Evolutionary conservation across 192 early-diverging fungal species (phyloP), one percentile per base, ranked within the genome.

Genomic region (Geranomyces variabilis): DNA sequence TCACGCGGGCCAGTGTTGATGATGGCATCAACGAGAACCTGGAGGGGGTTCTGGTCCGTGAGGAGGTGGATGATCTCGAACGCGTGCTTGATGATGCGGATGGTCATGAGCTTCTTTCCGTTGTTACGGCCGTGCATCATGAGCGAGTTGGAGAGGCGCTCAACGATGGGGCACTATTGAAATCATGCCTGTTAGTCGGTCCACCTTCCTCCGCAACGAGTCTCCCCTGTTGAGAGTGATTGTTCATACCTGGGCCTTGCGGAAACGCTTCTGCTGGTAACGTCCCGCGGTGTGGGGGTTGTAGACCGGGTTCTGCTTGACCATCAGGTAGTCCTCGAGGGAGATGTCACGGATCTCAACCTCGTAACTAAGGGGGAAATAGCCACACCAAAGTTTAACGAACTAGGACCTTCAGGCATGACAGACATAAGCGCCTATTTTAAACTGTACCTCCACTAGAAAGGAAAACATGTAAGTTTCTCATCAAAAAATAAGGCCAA

Each of bases 81-180:
- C 61, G 95, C 93, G 87, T 98, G 96, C 90, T 98, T 95, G 79
- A 98, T 93, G 77, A 98, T 98, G 71, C 96, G 94, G 80, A 88
- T 87, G 74, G 96, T 92, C 95, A 97, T 96, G 72, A 98, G 87
- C 91, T 98, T 98, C 91, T 98, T 98, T 78, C 95, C 96, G 89
- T 95, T 98, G 93, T 98, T 98, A 77, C 95, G 93, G 71, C 95
- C 96, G 87, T 96, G 93, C 94, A 96, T 96, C 96, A 98, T 98
- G 76, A 98, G 88, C 75, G 95, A 94, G 90, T 97, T 97, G 84
- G 93, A 91, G 67, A 97, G 88, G 81, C 96, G 93, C 92, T 98
- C 96, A 66, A 96, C 93, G 71, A 97, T 91, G 71, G 96, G 96
- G 89, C 95, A 97, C 92, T 89, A 69, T 61, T n/a, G 30, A 10